Evolutionary conservation across 768 basidiomycete species (phyloP).

Genomic region (Polyporus arcularius): DNA sequence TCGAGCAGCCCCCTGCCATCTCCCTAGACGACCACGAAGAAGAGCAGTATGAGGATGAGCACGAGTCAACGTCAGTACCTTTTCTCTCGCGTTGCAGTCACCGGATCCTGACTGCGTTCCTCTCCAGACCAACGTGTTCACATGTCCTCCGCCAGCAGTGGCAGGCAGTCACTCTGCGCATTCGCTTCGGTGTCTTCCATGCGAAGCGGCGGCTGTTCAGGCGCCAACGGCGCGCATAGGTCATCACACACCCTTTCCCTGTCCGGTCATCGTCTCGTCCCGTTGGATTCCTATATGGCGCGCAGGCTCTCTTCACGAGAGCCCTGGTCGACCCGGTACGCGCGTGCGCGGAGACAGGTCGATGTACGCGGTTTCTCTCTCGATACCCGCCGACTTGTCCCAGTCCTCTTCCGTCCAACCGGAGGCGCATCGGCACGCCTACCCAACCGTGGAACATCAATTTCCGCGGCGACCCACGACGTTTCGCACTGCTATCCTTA

Average conservation of each 20-base stretch:
- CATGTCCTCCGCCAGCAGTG: conserved; percentile 57
- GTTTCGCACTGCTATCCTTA: conserved; percentile 20
- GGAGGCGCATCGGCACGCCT: conserved; percentile 11
- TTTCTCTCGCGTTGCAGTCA: background rate
- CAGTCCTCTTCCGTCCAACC: background rate
- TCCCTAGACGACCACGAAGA: conserved; percentile 2
- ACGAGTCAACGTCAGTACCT: conserved; percentile 25
- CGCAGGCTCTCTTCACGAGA: conserved; percentile 6
- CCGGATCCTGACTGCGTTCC: background rate
- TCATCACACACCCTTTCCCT: background rate
- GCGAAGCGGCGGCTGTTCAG: conserved; percentile 37
- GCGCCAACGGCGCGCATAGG: conserved; percentile 19
- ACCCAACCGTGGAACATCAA: conserved; percentile 8
- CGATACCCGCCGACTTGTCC: background rate
- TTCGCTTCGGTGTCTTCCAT: conserved; percentile 61
- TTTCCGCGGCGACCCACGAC: conserved; percentile 3
- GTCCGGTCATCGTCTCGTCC: background rate
- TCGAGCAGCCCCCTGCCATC: conserved; percentile 3
- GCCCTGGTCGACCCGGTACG: conserved; percentile 18
- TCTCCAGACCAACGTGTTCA: conserved; percentile 55
- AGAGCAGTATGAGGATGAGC: conserved; percentile 16
- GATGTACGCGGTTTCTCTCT: conserved; percentile 7
- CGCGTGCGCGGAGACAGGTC: conserved; percentile 15
- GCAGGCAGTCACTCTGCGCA: conserved; percentile 57
- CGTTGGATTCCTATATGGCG: conserved; percentile 7